A percentile compares a stretch with the other conserved stretches of the same genome.
Conservation (phyloP, 1,284 basidiomycete genomes). For the Inonotus hispidus region DNA sequence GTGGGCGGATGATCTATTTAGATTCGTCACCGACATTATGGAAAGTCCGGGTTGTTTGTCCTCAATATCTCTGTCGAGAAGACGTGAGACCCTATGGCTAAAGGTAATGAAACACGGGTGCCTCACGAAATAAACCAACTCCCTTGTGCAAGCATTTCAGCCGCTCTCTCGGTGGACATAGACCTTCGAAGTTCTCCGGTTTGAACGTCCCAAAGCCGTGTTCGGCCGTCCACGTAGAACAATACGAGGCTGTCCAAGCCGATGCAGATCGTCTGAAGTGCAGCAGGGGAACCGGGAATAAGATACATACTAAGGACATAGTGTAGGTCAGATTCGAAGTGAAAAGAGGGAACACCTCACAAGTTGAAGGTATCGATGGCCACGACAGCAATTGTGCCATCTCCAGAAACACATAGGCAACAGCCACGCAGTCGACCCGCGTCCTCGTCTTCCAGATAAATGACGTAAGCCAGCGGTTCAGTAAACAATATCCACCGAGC, state of each 20-base stretch:
- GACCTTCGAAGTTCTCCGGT: constrained; percentile 84
- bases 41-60: neutral
- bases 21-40: neutral
- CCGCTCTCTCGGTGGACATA: constrained; percentile 70
- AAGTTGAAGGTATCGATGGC: constrained; percentile 49
- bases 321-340: constrained; percentile 9
- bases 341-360: constrained; percentile 9
- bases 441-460: constrained; percentile 53
- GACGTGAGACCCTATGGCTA: neutral
- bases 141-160: constrained; percentile 65
- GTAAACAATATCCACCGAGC: constrained; percentile 70
- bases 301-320: constrained; percentile 55
- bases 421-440: constrained; percentile 63
- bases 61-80: neutral
- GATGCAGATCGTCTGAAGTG: constrained; percentile 61
- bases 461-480: constrained; percentile 52
- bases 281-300: constrained; percentile 70
- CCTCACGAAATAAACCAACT: constrained; percentile 70
- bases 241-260: constrained; percentile 71
- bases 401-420: constrained; percentile 66
- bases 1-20: constrained; percentile 12
- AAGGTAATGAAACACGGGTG: neutral
- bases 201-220: constrained; percentile 85
- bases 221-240: constrained; percentile 71
- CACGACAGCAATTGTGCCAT: constrained; percentile 81